Evolutionary conservation across 78 protist species (phyloP), one percentile per base, ranked within the genome.

Genomic region (Dictyostelium discoideum): DNA sequence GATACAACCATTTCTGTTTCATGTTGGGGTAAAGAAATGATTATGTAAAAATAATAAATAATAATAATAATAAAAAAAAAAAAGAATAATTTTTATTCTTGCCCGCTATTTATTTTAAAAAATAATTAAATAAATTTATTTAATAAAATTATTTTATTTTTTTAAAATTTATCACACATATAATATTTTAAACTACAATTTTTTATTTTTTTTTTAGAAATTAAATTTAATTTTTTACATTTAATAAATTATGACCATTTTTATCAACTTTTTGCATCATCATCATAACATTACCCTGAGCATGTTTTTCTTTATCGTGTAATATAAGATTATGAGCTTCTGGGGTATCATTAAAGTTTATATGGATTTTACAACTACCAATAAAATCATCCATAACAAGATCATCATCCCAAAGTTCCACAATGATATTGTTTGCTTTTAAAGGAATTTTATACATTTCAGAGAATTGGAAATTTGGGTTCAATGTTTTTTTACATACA

Each of bases 21-120:
- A 16, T 89, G 94, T 82, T 89, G 94, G 94, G 94, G 87, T 9
- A 89, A 89, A 50, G 37, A 86, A 29, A 76, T 76, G 83, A 32
- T 74, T 8, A 84, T 65, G 20, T 84, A 46, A 85, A 74, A 76
- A 63, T 9, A 72, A 72, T 29, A 72, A 72, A 72, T n/a, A 65
- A 65, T n/a, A 24, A 29, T 29, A 60, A 32, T 9, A n/a, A 65
- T n/a, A 7, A 65, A 65, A 65, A 65, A 65, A 9, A 65, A 65
- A 65, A 65, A 65, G 6, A 65, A 65, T 60, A 42, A 5, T 2
- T 5, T 42, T 42, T 42, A 42, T 42, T 42, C 10, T 65, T 65
- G 5, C 5, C n/a, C n/a, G n/a, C 8, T 65, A 65, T 65, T 65
- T 65, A n/a, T 65, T 65, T n/a, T 65, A 65, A 65, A 54, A 54